Conservation (phyloP, 345 rosid species). For the Clausena lansium region DNA sequence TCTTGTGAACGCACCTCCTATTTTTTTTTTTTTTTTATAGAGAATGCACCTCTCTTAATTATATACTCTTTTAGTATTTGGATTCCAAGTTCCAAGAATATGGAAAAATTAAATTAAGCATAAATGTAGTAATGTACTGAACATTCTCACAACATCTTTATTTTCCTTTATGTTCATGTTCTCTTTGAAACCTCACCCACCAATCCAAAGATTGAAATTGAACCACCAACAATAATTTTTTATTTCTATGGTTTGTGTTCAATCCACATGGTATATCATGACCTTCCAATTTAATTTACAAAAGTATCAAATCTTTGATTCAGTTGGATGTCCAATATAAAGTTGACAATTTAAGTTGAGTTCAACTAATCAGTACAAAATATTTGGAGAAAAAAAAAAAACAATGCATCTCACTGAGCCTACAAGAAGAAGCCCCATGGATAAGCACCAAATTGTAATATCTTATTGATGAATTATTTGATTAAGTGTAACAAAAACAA, state of each 20-base stretch:
- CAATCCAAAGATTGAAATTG: background rate
- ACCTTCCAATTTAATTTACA: background rate
- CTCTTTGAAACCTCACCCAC: background rate
- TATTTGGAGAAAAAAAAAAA: background rate
- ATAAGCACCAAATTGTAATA: background rate
- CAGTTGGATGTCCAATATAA: background rate
- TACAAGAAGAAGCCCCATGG: background rate
- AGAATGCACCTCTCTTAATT: background rate
- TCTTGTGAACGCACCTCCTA: background rate
- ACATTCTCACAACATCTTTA: background rate
- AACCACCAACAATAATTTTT: background rate
- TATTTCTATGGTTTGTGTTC: background rate
- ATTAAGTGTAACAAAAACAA: no score
- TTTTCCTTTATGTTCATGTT: background rate
- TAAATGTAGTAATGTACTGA: background rate
- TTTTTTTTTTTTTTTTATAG: no score
- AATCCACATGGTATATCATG: slow-evolving; percentile 1
- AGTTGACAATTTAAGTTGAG: background rate
- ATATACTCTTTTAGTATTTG: background rate
- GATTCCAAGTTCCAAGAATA: slow-evolving; percentile 5
- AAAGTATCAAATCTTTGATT: background rate
- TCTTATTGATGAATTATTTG: no score
- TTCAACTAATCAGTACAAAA: background rate
- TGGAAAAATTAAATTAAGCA: background rate
- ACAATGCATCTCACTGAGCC: background rate